These are phyloP conservation scores for Clarireedia monteithiana DNA, from an alignment of 2,329 filamentous ascomycete genomes.

Conservation along the genomic window DNA sequence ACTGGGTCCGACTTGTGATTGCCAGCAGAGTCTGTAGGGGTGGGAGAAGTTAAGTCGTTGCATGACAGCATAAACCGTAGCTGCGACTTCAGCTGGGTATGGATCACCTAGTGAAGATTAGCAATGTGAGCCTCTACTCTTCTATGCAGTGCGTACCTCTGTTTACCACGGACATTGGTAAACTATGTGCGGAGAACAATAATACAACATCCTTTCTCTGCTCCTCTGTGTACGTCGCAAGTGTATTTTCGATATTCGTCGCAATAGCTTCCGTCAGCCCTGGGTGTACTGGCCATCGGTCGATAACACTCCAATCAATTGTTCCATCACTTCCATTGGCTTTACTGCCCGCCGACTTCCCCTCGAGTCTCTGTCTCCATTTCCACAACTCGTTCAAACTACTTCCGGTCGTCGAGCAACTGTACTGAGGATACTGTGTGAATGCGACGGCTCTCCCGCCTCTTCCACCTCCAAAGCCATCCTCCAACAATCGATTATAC, in stretches of 20 bases:
- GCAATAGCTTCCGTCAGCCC: slow-evolving; percentile 90
- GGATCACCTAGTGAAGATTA: slow-evolving; percentile 58
- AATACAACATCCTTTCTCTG: slow-evolving; percentile 73
- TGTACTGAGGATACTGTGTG: slow-evolving; percentile 97
- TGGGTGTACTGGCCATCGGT: slow-evolving; percentile 89
- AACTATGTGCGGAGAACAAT: slow-evolving; percentile 88
- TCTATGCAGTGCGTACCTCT: slow-evolving; percentile 47
- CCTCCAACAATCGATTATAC: slow-evolving; percentile 73
- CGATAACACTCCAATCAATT: slow-evolving; percentile 95
- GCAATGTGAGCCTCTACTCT: slow-evolving; percentile 1
- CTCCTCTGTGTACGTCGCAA: slow-evolving; percentile 77
- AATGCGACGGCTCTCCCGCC: slow-evolving; percentile 95
- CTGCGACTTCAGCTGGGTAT: slow-evolving; percentile 91
- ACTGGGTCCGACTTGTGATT: slow-evolving; percentile 92
- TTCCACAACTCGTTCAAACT: slow-evolving; percentile 97
- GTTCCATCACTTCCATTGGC: slow-evolving; percentile 48
- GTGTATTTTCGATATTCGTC: slow-evolving; percentile 78
- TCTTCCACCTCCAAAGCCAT: slow-evolving; percentile 83
- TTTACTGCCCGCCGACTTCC: slow-evolving; percentile 44
- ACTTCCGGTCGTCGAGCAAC: slow-evolving; percentile 93
- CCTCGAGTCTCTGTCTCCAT: slow-evolving; percentile 83
- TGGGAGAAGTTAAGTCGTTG: slow-evolving; percentile 79
- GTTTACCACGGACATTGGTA: slow-evolving; percentile 97
- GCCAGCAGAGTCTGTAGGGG: slow-evolving; percentile 92
- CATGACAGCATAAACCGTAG: slow-evolving; percentile 97